Evolutionary conservation across 768 basidiomycete species (phyloP).

Genomic region (Melanogaster broomeanus): DNA sequence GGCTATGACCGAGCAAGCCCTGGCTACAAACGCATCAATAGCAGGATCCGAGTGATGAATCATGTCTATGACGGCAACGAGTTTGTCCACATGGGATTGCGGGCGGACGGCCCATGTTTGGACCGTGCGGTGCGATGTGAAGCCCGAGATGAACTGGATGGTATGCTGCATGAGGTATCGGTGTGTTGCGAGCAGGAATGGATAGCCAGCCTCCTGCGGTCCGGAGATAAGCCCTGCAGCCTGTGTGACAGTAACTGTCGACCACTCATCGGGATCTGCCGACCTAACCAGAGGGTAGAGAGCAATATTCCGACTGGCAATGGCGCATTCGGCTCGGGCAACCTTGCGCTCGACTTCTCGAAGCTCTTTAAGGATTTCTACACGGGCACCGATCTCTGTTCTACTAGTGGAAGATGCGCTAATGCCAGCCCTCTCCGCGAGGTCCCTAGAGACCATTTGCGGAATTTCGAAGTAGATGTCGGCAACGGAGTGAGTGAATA

Average conservation of each 20-base stretch:
- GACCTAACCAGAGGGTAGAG: conserved; percentile 50
- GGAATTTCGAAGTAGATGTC: conserved; percentile 68
- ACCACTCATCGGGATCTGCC: conserved; percentile 52
- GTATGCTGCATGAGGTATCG: conserved; percentile 60
- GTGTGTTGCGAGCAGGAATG: conserved; percentile 57
- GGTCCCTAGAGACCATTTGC: conserved; percentile 46
- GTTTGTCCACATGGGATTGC: conserved; percentile 48
- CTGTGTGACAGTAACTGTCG: conserved; percentile 51
- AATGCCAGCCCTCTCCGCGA: conserved; percentile 51
- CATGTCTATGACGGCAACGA: conserved; percentile 52
- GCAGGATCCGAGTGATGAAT: conserved; percentile 39
- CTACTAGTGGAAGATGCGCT: conserved; percentile 27
- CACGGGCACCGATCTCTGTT: conserved; percentile 55
- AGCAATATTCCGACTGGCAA: conserved; percentile 24
- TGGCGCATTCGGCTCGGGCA: conserved; percentile 43
- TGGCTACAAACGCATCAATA: conserved; percentile 50
- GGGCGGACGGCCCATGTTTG: conserved; percentile 70
- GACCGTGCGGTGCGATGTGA: conserved; percentile 43
- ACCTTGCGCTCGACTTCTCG: conserved; percentile 51
- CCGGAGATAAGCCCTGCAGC: conserved; percentile 48
- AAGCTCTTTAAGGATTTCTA: conserved; percentile 62
- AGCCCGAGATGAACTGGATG: conserved; percentile 53
- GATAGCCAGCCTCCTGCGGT: conserved; percentile 21
- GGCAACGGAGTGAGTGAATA: conserved; percentile 46
- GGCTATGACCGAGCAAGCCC: conserved; percentile 46